These are phyloP conservation scores for Leccinum subgranulosum DNA, from an alignment of 768 basidiomycete genomes.

Conservation along the genomic window DNA sequence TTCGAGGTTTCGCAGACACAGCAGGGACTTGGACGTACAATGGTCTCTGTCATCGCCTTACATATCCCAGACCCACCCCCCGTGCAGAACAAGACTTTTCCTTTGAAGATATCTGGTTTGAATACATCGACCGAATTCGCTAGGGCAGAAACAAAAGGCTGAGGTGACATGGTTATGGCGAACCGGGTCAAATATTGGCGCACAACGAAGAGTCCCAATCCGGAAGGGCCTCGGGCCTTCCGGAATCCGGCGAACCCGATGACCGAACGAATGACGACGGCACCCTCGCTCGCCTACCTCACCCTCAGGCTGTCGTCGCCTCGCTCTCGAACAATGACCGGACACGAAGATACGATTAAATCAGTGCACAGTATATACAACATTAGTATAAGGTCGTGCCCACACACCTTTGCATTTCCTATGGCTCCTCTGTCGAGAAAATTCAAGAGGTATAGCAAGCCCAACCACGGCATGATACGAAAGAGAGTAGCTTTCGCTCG, in stretches of 20 bases:
- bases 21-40: slow-evolving; percentile 48
- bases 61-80: slow-evolving; percentile 95
- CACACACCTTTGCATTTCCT: slow-evolving; percentile 67
- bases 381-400: slow-evolving; percentile 18
- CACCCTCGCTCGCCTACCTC: too few species aligned
- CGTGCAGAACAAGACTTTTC: slow-evolving; percentile 88
- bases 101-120: slow-evolving; percentile 78
- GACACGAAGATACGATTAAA: slow-evolving; percentile 11
- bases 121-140: slow-evolving; percentile 63
- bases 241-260: too few species aligned
- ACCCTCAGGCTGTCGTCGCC: too few species aligned
- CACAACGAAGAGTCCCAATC: too few species aligned
- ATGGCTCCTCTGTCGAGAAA: slow-evolving; percentile 64
- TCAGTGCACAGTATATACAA: slow-evolving; percentile 17
- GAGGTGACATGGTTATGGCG: slow-evolving; percentile 34
- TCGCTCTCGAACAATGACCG: neutral
- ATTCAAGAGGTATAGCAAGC: slow-evolving; percentile 69
- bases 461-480: slow-evolving; percentile 72
- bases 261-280: too few species aligned
- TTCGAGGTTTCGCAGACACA: neutral
- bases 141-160: slow-evolving; percentile 42
- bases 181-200: too few species aligned
- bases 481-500: slow-evolving; percentile 48
- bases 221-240: too few species aligned
- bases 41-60: slow-evolving; percentile 77